Base-by-base conservation (phyloP, 768 basidiomycete species). In the Amanita molliuscula region DNA sequence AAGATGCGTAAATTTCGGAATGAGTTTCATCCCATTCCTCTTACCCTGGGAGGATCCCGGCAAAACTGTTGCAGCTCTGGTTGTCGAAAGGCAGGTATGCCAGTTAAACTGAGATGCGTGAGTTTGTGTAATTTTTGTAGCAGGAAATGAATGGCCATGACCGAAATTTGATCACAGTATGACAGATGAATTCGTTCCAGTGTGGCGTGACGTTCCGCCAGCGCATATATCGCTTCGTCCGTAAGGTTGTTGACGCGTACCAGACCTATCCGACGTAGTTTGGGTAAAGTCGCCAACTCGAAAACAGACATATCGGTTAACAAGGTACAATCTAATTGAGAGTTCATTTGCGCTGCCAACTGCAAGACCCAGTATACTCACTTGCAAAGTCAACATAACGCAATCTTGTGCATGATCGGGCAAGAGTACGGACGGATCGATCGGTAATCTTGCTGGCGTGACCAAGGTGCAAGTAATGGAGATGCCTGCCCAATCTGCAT, bases 341-440 rank as follows among this genome's bases (percentile, higher is more conserved):
- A 48, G 46, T 59, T 42, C 63, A 52, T 50, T n/a, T 11, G 21
- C 42, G 28, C 18, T 25, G 36, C 33, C 31, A 56, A 28, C 13
- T 47, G 29, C 40, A 37, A 46, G 9, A 10, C 21, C 33, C 41
- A 35, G 21, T 44, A 10, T 6, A 77, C 88, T 61, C 53, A 94
- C 93, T 93, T 4, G 96, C 96, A 54, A 99, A 84, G 65, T 99
- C 96, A 56, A 99, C 82, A 62, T 98, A 99, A 58, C 96, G 75
- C 55, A 99, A 65, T 26, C 95, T 76, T 1, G 88, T 92, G 66
- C 96, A 99, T 31, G 79, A 76, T 37, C 89, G 74, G 9, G 92
- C 94, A 20, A 99, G 73, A 8, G 77, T 75, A 49, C 81, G 83
- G 31, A 99, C 86, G 6, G 88, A 90, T 35, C 77, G 77, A 64